Evolutionary conservation across 495 filamentous ascomycete species (phyloP).

Genomic region (Penicillium lividum): DNA sequence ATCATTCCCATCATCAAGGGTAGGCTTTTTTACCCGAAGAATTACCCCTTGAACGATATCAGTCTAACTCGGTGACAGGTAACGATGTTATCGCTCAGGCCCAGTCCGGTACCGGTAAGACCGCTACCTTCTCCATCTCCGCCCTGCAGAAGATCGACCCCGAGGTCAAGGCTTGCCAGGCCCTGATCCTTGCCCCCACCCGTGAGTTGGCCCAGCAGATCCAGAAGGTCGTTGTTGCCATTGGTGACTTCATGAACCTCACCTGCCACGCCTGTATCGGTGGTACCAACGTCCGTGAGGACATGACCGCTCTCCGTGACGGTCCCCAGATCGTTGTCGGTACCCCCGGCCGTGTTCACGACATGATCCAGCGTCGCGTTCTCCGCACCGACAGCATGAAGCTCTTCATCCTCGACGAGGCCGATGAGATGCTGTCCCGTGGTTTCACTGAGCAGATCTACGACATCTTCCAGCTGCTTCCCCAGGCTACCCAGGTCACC

Average conservation of each 20-base stretch:
- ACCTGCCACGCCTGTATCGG: slow-evolving; percentile 99
- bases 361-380: slow-evolving; percentile 98
- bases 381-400: slow-evolving; percentile 95
- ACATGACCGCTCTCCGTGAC: slow-evolving; percentile 94
- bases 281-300: slow-evolving; percentile 95
- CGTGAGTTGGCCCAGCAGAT: slow-evolving; percentile 98
- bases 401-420: slow-evolving; percentile 99
- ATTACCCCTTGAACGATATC: slow-evolving; percentile 22
- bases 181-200: slow-evolving; percentile 92
- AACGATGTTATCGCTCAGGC: slow-evolving; percentile 99
- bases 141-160: slow-evolving; percentile 97
- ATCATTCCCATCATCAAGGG: slow-evolving; percentile 99
- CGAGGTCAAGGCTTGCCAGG: slow-evolving; percentile 90
- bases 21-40: slow-evolving; percentile 47
- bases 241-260: slow-evolving; percentile 99
- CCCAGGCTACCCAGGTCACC: slow-evolving; percentile 96
- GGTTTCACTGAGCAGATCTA: slow-evolving; percentile 99
- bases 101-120: slow-evolving; percentile 99
- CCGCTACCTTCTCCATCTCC: slow-evolving; percentile 97
- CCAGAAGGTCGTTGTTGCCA: slow-evolving; percentile 96
- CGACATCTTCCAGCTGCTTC: slow-evolving; percentile 98
- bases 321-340: slow-evolving; percentile 96
- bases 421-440: slow-evolving; percentile 95
- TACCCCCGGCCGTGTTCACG: slow-evolving; percentile 94
- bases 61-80: slow-evolving; percentile 52